phyloP scores from a whole-genome alignment of 108 stramenopile genomes.

The Fragilariopsis cylindrus region DNA sequence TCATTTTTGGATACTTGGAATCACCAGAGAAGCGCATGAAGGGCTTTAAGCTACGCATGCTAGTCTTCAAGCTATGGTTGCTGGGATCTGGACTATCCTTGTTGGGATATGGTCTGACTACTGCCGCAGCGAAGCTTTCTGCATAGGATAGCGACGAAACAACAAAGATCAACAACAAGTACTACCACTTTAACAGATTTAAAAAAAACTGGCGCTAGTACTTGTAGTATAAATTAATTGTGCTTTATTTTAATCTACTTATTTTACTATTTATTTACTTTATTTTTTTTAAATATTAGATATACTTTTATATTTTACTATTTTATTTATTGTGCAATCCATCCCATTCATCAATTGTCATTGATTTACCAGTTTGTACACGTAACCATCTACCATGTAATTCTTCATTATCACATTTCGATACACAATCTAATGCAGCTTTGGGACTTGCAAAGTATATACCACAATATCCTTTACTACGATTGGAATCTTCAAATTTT shows the following conservation, averaged over 20 bases:
- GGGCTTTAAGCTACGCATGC: constrained; percentile 17
- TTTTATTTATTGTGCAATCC: constrained; percentile 21
- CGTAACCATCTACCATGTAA: constrained; percentile 65
- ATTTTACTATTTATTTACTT: too few species aligned
- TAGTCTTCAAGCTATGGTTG: constrained; percentile 17
- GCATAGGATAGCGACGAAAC: too few species aligned
- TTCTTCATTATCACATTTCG: constrained; percentile 61
- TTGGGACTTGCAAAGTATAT: constrained; percentile 69
- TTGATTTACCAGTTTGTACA: constrained; percentile 66
- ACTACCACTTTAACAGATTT: too few species aligned
- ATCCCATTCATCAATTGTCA: constrained; percentile 69
- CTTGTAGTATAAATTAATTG: too few species aligned
- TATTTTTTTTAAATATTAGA: too few species aligned
- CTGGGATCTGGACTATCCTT: constrained; percentile 22
- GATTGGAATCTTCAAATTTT: constrained; percentile 72
- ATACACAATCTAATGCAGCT: constrained; percentile 37
- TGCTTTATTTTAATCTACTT: too few species aligned
- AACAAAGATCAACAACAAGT: too few species aligned
- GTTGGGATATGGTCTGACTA: constrained; percentile 7
- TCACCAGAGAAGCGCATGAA: constrained; percentile 16
- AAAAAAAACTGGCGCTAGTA: too few species aligned
- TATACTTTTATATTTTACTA: too few species aligned
- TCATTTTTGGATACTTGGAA: constrained; percentile 15
- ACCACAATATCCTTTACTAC: constrained; percentile 79
- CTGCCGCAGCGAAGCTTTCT: too few species aligned